phyloP scores from a whole-genome alignment of 768 basidiomycete species.

The Leccinum aurantiacum region DNA sequence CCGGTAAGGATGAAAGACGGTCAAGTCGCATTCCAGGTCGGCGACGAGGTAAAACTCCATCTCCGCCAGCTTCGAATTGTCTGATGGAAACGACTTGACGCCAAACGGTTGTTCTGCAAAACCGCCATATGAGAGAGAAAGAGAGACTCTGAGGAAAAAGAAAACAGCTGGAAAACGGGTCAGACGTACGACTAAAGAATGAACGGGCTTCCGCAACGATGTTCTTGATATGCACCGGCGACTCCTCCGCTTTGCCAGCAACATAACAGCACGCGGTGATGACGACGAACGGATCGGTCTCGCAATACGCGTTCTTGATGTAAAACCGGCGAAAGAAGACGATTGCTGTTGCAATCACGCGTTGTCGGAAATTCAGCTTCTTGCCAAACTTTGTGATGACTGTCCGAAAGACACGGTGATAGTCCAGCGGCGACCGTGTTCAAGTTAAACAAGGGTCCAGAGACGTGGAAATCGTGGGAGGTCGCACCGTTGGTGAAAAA shows the following conservation, averaged over 20 bases:
- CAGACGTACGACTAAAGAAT: conserved; percentile 66
- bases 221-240: conserved; percentile 91
- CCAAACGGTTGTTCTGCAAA: conserved; percentile 61
- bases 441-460: not conserved
- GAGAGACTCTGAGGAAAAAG: not conserved
- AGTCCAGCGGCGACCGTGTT: not conserved
- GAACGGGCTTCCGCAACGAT: conserved; percentile 80
- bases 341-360: too few relatives aligned
- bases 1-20: conserved; percentile 94
- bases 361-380: too few relatives aligned
- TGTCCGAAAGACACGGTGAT: conserved; percentile 27
- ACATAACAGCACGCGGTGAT: conserved; percentile 59
- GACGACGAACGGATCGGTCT: too few relatives aligned
- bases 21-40: conserved; percentile 92
- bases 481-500: conserved; percentile 81
- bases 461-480: not conserved
- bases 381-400: conserved; percentile 84
- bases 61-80: conserved; percentile 91
- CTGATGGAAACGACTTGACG: conserved; percentile 78
- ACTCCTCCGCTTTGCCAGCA: conserved; percentile 96
- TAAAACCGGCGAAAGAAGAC: too few relatives aligned
- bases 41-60: conserved; percentile 99
- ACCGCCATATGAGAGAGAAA: not conserved
- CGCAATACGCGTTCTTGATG: too few relatives aligned
- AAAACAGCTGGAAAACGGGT: not conserved